Evolutionary conservation across 495 filamentous ascomycete genomes (phyloP).

Genomic region (Xylaria castorea): DNA sequence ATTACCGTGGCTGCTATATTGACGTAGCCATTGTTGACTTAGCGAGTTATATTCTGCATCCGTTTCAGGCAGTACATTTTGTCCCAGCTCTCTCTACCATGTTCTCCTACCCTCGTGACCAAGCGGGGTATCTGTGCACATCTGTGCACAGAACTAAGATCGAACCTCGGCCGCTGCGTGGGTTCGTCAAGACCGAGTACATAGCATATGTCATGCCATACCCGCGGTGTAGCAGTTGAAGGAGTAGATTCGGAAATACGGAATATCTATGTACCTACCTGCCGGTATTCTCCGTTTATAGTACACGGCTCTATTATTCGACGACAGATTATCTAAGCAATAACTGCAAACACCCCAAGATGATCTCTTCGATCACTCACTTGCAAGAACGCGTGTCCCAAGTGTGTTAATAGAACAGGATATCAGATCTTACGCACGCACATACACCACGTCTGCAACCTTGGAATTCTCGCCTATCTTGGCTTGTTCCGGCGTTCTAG

Average conservation of each 20-base stretch:
- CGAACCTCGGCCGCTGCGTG: background rate
- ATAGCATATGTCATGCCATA: slow-evolving; percentile 2
- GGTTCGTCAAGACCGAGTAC: background rate
- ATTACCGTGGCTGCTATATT: slow-evolving; percentile 1
- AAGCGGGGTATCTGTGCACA: slow-evolving; percentile 11
- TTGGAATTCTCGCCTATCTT: background rate
- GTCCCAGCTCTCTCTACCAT: background rate
- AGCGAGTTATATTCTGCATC: background rate
- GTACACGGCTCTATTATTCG: background rate
- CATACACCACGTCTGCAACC: background rate
- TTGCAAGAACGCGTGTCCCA: slow-evolving; percentile 3
- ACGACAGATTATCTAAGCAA: background rate
- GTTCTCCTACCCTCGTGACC: background rate
- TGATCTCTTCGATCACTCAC: background rate
- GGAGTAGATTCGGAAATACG: background rate
- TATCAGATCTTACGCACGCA: background rate
- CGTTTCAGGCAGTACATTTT: background rate
- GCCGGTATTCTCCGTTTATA: background rate
- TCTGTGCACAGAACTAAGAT: background rate
- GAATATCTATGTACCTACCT: background rate
- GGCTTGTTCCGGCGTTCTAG: background rate
- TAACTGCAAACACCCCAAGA: background rate
- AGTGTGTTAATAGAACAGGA: background rate
- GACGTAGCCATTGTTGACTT: background rate
- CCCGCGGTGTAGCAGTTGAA: background rate